phyloP scores from a whole-genome alignment of 164 flowering plant genomes.

The Tetrastigma voinierianum region DNA sequence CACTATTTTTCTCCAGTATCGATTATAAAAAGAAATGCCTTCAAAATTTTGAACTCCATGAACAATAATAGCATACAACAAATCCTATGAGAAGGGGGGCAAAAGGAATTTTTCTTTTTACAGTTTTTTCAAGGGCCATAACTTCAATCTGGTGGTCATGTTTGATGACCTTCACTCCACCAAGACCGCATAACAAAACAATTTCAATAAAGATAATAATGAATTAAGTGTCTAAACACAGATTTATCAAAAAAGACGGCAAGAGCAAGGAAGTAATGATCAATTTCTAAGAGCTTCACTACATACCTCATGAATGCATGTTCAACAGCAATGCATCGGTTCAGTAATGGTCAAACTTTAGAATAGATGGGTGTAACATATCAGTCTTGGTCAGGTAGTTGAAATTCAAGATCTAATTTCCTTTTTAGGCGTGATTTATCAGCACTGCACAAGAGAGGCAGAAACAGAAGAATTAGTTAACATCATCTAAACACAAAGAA shows the following conservation, averaged over 20 bases:
- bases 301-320: not conserved
- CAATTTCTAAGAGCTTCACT: not conserved
- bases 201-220: not conserved
- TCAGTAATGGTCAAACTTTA: too few relatives aligned
- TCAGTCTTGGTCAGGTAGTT: too few relatives aligned
- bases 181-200: not conserved
- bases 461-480: too few relatives aligned
- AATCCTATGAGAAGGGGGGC: not conserved
- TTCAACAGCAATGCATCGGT: not conserved
- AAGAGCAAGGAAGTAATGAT: not conserved
- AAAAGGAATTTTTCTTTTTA: not conserved
- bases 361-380: too few relatives aligned
- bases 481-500: too few relatives aligned
- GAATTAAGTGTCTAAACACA: not conserved
- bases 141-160: not conserved
- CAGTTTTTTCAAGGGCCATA: not conserved
- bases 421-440: too few relatives aligned
- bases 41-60: not conserved
- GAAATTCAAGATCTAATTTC: too few relatives aligned
- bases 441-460: too few relatives aligned
- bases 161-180: constrained; percentile 1
- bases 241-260: not conserved
- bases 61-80: not conserved
- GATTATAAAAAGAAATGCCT: not conserved
- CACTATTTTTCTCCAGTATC: not conserved